These are phyloP conservation scores for Blastocystis sp. DNA, from an alignment of 352 stramenopile species.

Conservation along the genomic window DNA sequence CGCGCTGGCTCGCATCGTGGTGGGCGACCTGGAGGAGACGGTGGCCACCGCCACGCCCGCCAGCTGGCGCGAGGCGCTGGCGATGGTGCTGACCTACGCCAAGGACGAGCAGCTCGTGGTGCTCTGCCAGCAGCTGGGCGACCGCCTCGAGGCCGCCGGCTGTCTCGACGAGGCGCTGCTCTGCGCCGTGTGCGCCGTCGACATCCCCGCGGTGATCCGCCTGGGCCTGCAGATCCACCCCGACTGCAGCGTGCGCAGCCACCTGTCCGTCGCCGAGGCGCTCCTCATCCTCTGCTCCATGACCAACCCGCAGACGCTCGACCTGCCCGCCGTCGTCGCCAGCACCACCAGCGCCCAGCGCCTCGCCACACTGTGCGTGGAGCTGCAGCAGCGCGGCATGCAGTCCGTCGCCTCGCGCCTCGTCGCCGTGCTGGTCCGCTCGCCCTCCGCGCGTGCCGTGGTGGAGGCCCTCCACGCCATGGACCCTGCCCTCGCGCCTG, in stretches of 20 bases:
- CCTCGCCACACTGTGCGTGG: neutral
- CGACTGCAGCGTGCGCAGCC: neutral
- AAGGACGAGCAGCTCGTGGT: slow-evolving; percentile 91
- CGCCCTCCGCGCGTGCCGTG: neutral
- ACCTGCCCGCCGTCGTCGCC: neutral
- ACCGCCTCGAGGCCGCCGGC: slow-evolving; percentile 81
- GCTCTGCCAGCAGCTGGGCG: slow-evolving; percentile 88
- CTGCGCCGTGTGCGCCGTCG: slow-evolving; percentile 70
- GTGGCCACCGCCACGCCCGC: slow-evolving; percentile 83
- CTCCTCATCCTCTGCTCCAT: slow-evolving; percentile 40
- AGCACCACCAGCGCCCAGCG: neutral
- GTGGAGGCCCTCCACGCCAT: neutral
- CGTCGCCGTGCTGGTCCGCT: neutral
- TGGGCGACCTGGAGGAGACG: slow-evolving; percentile 90
- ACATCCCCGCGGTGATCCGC: slow-evolving; percentile 69
- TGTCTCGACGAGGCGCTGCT: slow-evolving; percentile 65
- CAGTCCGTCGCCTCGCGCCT: neutral
- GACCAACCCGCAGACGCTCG: neutral
- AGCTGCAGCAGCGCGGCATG: slow-evolving; percentile 1
- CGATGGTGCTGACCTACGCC: slow-evolving; percentile 92
- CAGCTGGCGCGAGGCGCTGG: slow-evolving; percentile 92
- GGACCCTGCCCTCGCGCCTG: neutral
- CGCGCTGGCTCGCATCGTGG: slow-evolving; percentile 79
- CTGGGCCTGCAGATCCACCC: slow-evolving; percentile 18
- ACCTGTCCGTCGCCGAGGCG: slow-evolving; percentile 13